Base-by-base conservation (phyloP, 371 early-diverging fungal species). In the Smittium mucronatum region DNA sequence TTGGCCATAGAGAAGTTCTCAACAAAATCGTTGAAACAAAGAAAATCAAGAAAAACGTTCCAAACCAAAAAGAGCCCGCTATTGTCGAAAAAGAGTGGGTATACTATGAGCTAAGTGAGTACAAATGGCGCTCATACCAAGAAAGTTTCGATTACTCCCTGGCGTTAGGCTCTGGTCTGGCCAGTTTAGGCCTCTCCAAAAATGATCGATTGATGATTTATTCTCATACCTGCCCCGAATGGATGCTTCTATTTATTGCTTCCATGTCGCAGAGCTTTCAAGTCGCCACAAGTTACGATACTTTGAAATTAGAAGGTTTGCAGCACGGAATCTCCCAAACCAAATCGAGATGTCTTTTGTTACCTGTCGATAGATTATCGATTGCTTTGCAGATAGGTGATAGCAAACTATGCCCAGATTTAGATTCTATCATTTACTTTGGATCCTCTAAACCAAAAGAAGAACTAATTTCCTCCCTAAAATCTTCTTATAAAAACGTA, bases 211-310 rank as follows among this genome's bases (percentile, higher is more conserved):
- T 88, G 63, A 73, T 85, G 70, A 80, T 89, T 61, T 89, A 82
- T 74, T 84, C 86, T 70, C 79, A 75, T 21, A 79, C 79, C 30
- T 73, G 76, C 61, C 72, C 71, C 29, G 74, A 76, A 68, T 76
- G 80, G 81, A 70, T 75, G 59, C 68, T 70, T 28, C 63, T 67
- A 29, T 72, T 72, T 67, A 75, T 84, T 81, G 87, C 84, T 29
- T 85, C 86, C 72, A 89, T 86, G 73, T 73, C 81, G 1, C 85
- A 90, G 72, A 83, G 80, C 31, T 70, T 90, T 59, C 82, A 85
- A 35, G 85, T 92, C 69, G 87, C 89, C 32, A 94, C 94, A 8
- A 91, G 90, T 26, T 93, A 92, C 75, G 91, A 90, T 73, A 89
- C 91, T 36, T 89, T 93, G 80, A 90, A 91, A 34, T 85, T 87